These are phyloP conservation scores for Diutina sp. DNA, from an alignment of 1,139 yeast species.

Conservation along the genomic window DNA sequence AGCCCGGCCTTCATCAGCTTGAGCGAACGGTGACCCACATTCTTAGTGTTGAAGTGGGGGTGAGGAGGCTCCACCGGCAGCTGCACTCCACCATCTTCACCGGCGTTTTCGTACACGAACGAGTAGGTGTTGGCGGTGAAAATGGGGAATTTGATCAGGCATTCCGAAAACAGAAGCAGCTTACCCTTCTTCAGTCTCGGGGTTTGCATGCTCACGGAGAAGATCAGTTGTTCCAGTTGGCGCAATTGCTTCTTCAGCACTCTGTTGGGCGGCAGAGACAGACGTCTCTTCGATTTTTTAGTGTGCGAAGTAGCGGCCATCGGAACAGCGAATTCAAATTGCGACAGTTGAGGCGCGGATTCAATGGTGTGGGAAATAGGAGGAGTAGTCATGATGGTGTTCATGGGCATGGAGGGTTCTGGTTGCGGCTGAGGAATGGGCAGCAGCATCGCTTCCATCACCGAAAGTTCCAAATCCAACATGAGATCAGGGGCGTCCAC, in stretches of 20 bases:
- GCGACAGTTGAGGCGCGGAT: background rate
- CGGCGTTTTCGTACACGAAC: conserved; percentile 1
- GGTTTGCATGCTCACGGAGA: background rate
- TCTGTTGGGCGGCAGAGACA: background rate
- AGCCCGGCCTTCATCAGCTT: conserved; percentile 2
- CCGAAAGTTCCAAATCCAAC: background rate
- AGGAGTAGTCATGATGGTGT: background rate
- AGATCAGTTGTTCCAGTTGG: conserved; percentile 1
- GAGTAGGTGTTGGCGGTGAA: background rate
- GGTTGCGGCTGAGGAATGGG: background rate
- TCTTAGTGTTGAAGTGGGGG: background rate
- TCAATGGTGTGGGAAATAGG: background rate
- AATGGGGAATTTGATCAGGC: conserved; percentile 2
- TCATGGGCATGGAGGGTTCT: background rate
- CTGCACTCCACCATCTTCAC: background rate
- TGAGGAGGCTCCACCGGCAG: background rate
- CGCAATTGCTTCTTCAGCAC: conserved; percentile 2
- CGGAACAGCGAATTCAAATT: background rate
- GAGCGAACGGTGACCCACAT: background rate
- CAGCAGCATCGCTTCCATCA: conserved; percentile 1
- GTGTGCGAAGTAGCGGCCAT: background rate
- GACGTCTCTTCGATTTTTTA: background rate
- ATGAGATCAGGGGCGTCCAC: background rate
- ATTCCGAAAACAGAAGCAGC: conserved; percentile 1
- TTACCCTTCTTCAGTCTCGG: background rate